These are phyloP conservation scores for Wickerhamiella azyma DNA, from an alignment of 805 yeast genomes.

Conservation along the genomic window DNA sequence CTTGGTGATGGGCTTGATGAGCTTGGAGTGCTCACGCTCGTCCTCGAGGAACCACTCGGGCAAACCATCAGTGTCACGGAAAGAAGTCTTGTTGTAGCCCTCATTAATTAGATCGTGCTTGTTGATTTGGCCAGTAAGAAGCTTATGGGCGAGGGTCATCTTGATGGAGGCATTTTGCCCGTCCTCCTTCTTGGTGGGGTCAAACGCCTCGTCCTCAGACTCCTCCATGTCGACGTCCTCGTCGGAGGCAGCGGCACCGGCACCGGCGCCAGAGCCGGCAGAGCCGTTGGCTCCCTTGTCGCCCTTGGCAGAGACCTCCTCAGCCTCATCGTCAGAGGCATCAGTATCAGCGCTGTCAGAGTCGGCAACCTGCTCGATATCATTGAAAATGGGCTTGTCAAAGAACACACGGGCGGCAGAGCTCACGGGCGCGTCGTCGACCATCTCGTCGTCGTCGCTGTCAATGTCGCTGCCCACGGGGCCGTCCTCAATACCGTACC, in stretches of 20 bases:
- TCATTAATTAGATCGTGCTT: slow-evolving; percentile 82
- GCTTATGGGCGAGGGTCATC: slow-evolving; percentile 94
- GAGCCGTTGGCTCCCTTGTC: too few relatives aligned
- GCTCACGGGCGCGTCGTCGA: slow-evolving; percentile 22
- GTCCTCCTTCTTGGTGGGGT: slow-evolving; percentile 20
- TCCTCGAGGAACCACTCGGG: slow-evolving; percentile 98
- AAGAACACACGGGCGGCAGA: slow-evolving; percentile 28
- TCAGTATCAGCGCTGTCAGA: slow-evolving; percentile 17
- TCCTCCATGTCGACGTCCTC: slow-evolving; percentile 7
- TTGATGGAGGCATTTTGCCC: slow-evolving; percentile 25
- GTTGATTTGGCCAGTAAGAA: slow-evolving; percentile 77
- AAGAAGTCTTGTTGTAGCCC: slow-evolving; percentile 82
- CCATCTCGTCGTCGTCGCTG: slow-evolving; percentile 15
- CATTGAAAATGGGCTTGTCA: slow-evolving; percentile 26
- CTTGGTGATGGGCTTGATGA: slow-evolving; percentile 84
- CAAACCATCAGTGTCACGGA: slow-evolving; percentile 77
- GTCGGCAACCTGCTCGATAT: slow-evolving; percentile 17
- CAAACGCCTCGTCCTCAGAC: slow-evolving; percentile 11
- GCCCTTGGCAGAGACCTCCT: slow-evolving; percentile 3
- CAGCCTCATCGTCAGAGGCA: slow-evolving; percentile 16
- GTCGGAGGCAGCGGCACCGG: slow-evolving; percentile 17
- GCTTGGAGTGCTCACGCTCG: slow-evolving; percentile 71
- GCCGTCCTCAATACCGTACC: slow-evolving; percentile 24
- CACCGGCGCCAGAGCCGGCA: slow-evolving; percentile 16
- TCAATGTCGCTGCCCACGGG: slow-evolving; percentile 21